A percentile compares a stretch with the other conserved stretches of the same genome.
Conservation (phyloP, 495 filamentous ascomycete genomes). For the Clohesyomyces aquaticus region DNA sequence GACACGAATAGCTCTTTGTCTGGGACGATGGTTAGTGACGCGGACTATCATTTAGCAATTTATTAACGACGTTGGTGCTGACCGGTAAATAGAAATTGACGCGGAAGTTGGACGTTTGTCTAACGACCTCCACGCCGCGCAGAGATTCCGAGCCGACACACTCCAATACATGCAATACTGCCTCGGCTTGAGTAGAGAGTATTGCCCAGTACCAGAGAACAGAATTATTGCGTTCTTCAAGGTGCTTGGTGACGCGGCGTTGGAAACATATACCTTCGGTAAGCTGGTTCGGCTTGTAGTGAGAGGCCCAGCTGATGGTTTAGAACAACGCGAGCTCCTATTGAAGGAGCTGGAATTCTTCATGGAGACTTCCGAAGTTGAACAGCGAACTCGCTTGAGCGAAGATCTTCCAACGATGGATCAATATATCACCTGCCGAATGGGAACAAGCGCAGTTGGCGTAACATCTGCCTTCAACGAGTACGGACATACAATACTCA, state of each 20-base stretch:
- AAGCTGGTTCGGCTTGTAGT: not conserved
- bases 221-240: constrained; percentile 17
- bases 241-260: constrained; percentile 6
- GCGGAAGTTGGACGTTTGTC: constrained; percentile 23
- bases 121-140: constrained; percentile 6
- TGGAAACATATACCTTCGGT: constrained; percentile 7
- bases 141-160: constrained; percentile 18
- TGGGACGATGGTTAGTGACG: constrained; percentile 38
- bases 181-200: constrained; percentile 4
- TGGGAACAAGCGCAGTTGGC: constrained; percentile 44
- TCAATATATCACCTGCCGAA: constrained; percentile 42
- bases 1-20: constrained; percentile 38
- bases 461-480: constrained; percentile 41
- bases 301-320: not conserved
- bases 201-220: constrained; percentile 6
- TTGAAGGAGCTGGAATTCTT: constrained; percentile 43
- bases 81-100: constrained; percentile 16
- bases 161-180: constrained; percentile 11
- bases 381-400: constrained; percentile 34
- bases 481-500: constrained; percentile 20
- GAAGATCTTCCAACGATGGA: constrained; percentile 40
- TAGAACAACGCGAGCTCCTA: constrained; percentile 35
- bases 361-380: constrained; percentile 43
- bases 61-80: not conserved
- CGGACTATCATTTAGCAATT: not conserved